Percentiles rank a stretch among this genome's conserved stretches.
These are phyloP conservation scores for Claviceps sp. DNA, from an alignment of 2,329 filamentous ascomycete genomes.

Conservation along the genomic window DNA sequence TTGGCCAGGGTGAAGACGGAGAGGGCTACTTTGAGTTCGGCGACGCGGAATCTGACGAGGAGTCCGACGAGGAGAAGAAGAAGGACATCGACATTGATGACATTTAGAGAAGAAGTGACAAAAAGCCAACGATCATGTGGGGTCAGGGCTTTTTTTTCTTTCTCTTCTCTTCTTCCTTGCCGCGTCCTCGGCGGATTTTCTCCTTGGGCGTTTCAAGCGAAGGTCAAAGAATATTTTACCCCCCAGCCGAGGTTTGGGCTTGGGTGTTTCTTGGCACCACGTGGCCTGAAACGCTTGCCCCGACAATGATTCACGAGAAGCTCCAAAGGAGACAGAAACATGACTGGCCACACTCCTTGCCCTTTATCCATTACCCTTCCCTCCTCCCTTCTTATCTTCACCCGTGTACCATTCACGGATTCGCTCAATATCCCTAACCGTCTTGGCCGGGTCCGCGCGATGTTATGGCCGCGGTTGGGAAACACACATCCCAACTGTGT, in stretches of 20 bases:
- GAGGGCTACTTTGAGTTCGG: conserved; percentile 98
- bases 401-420: not conserved
- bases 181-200: not conserved
- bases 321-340: conserved; percentile 3
- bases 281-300: not conserved
- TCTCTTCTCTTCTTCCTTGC: not conserved
- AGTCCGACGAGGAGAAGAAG: conserved; percentile 39
- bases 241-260: not conserved
- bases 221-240: not conserved
- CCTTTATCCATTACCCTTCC: not conserved
- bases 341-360: conserved; percentile 3
- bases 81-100: conserved; percentile 93
- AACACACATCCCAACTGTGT: conserved; percentile 8
- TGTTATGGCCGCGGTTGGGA: conserved; percentile 6
- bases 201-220: too few relatives aligned
- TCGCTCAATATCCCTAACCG: not conserved
- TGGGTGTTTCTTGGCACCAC: not conserved
- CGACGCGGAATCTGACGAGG: conserved; percentile 60
- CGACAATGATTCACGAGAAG: not conserved
- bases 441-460: not conserved
- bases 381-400: not conserved
- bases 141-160: not conserved
- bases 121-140: not conserved
- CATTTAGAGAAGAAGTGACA: conserved; percentile 48
- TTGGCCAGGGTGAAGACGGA: conserved; percentile 80